Percentiles rank a stretch among this genome's conserved stretches.
phyloP scores from a whole-genome alignment of 495 filamentous ascomycete genomes.

The Aeminium ludgeri region DNA sequence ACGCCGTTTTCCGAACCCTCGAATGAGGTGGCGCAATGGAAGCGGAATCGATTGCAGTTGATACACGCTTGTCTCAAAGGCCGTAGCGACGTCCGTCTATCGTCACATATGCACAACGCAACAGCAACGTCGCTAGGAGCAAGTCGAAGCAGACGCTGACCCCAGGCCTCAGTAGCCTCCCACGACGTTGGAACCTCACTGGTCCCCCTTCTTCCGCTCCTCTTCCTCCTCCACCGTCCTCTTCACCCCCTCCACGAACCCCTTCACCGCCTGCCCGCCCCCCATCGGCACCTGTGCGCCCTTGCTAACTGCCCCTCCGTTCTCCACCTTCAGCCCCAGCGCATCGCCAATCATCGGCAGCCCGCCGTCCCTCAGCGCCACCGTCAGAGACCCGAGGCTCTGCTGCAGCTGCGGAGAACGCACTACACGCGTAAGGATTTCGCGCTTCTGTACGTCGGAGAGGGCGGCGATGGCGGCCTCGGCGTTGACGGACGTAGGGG shows the following conservation, averaged over 20 bases:
- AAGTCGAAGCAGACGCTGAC: no score
- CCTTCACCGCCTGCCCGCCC: constrained; percentile 74
- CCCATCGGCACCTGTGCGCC: constrained; percentile 66
- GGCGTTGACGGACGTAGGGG: constrained; percentile 47
- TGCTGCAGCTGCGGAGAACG: constrained; percentile 82
- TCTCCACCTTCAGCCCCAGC: constrained; percentile 56
- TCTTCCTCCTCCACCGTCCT: constrained; percentile 48
- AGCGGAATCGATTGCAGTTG: no score
- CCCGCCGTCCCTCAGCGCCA: constrained; percentile 82
- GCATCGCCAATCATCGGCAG: constrained; percentile 79
- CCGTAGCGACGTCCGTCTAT: neutral
- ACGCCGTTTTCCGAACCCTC: no score
- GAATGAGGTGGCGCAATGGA: no score
- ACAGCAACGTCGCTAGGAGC: no score
- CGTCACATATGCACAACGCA: no score
- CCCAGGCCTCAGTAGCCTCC: no score
- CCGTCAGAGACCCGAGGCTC: constrained; percentile 64
- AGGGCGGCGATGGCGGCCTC: constrained; percentile 60
- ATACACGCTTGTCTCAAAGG: no score
- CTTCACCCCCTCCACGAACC: constrained; percentile 77
- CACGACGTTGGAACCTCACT: neutral
- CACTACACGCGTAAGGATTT: constrained; percentile 66
- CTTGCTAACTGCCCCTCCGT: constrained; percentile 58
- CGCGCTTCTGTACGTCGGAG: constrained; percentile 59
- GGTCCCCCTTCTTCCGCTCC: constrained; percentile 13